These are phyloP conservation scores for Arctium lappa DNA, from an alignment of 129 eudicot genomes.

Conservation along the genomic window DNA sequence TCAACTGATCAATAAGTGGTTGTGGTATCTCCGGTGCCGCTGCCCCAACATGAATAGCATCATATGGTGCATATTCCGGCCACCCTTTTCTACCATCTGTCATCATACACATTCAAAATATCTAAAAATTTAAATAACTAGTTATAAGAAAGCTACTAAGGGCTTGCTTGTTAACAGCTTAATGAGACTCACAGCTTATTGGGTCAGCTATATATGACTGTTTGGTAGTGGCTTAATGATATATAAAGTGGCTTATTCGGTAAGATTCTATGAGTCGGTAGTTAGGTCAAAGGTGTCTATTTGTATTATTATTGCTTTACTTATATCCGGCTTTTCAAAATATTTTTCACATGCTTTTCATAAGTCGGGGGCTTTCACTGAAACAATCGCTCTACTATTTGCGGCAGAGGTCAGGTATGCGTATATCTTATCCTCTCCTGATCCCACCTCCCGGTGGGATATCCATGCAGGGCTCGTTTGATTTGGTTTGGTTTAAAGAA, in stretches of 20 bases:
- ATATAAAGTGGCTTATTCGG: no score
- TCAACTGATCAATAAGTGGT: conserved; percentile 81
- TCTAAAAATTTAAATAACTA: no score
- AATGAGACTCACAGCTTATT: no score
- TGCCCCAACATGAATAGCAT: conserved; percentile 98
- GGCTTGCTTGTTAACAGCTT: no score
- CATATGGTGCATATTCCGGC: conserved; percentile 89
- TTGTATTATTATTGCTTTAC: no score
- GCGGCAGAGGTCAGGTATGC: not conserved
- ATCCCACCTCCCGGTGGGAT: not conserved
- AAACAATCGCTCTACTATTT: not conserved
- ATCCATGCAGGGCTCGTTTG: not conserved
- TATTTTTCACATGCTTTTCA: not conserved
- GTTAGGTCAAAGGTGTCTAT: no score
- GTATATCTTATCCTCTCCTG: not conserved
- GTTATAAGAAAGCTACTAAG: not conserved
- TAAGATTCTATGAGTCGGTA: no score
- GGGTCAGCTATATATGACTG: no score
- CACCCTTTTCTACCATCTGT: conserved; percentile 93
- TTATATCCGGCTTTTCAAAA: not conserved
- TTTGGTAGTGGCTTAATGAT: no score
- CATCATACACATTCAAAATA: not conserved
- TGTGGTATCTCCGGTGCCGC: conserved; percentile 89
- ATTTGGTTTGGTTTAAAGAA: not conserved
- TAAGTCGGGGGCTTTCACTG: not conserved